phyloP scores from a whole-genome alignment of 129 eudicot genomes.

The Scalesia atractyloides region DNA sequence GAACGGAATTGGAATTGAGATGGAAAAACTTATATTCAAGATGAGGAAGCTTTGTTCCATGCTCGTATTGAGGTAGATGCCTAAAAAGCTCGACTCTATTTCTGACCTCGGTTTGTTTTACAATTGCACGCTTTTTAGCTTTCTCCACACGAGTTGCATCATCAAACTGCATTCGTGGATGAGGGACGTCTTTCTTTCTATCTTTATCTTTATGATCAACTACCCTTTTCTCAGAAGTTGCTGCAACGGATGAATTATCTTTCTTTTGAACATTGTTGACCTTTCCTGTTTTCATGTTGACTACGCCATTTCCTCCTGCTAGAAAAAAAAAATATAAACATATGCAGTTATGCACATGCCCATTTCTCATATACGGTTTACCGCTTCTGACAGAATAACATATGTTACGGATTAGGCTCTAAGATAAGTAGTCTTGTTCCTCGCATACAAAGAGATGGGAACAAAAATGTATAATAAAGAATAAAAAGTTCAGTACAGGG shows the following conservation, averaged over 20 bases:
- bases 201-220: conserved; percentile 83
- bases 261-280: conserved; percentile 62
- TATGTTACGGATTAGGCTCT: not conserved
- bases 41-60: conserved; percentile 90
- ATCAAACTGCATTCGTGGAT: conserved; percentile 99
- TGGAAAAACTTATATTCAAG: conserved; percentile 79
- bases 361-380: not conserved
- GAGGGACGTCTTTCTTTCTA: conserved; percentile 92
- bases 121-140: conserved; percentile 94
- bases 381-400: not conserved
- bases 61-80: conserved; percentile 97
- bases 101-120: conserved; percentile 86
- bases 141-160: conserved; percentile 89
- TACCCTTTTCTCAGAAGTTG: conserved; percentile 60
- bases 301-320: conserved; percentile 61
- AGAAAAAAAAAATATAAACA: conserved; percentile 2
- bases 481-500: not conserved
- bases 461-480: not conserved
- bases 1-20: conserved; percentile 79
- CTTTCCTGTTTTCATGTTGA: conserved; percentile 49
- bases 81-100: conserved; percentile 90
- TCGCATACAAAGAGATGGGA: not conserved
- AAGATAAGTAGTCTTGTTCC: not conserved
- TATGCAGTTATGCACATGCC: not conserved
- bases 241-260: conserved; percentile 58